Evolutionary conservation across 768 basidiomycete species (phyloP), one percentile per base, ranked within the genome.

Genomic region (Collybia mongolica): DNA sequence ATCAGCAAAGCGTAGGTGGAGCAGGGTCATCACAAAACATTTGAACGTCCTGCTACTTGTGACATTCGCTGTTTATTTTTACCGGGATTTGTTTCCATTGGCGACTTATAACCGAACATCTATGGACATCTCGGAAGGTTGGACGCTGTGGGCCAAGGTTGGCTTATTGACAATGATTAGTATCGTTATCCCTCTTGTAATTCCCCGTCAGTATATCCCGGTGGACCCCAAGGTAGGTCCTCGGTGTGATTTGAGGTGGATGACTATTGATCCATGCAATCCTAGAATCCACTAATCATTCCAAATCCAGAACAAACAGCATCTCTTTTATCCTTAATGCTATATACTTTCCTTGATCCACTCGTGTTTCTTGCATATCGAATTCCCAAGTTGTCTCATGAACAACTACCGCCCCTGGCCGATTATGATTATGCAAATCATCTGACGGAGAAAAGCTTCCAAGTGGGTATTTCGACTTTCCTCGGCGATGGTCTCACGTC

Each of bases 41-140:
- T 63, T 81, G 54, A 73, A 73, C 49, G 59, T 67, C 17, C 56
- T 86, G 1, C 63, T 85, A 8, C 55, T 82, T n/a, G 64, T 68
- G 22, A 69, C 69, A 4, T 79, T 80, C 60, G 55, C 56, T 8
- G 70, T 83, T 6, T 86, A 75, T 56, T 65, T 67, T 28, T 83
- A 82, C 57, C 75, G 84, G n/a, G 77, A 82, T 57, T 44, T 88
- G 6, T 84, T 73, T 61, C 86, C 86, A 11, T 58, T 86, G 7
- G 65, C 73, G 14, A 86, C 83, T 0, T 84, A 71, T 62, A 72
- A 69, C n/a, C 65, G 73, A 19, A 29, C 48, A 12, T 81, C 84
- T 6, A 52, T 67, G n/a, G 86, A 88, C 55, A 56, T 61, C 1
- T 59, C 60, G 1, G 79, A 80, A 55, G 77, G 81, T 6, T 51